A percentile compares a stretch with the other conserved stretches of the same genome.
phyloP scores from a whole-genome alignment of 2,329 filamentous ascomycete genomes.

The Fusarium nanum region DNA sequence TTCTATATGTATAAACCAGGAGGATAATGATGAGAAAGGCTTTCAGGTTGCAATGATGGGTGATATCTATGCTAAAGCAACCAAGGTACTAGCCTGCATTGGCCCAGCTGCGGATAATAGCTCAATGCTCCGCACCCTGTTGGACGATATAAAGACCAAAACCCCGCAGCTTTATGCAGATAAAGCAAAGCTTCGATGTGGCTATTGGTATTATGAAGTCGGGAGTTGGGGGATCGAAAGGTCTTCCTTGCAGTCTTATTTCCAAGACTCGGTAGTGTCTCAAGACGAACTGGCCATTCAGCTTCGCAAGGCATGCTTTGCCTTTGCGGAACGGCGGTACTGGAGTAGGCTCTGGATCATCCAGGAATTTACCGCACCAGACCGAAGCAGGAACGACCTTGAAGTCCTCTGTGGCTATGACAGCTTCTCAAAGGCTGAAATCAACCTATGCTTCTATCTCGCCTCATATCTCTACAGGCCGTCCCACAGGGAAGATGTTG shows the following conservation, averaged over 20 bases:
- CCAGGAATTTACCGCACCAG: background rate
- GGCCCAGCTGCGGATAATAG: background rate
- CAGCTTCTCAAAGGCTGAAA: background rate
- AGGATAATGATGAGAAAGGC: background rate
- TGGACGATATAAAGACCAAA: background rate
- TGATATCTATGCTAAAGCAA: background rate
- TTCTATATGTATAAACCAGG: background rate
- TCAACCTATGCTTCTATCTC: background rate
- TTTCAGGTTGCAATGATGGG: background rate
- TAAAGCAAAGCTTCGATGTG: background rate
- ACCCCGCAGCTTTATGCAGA: background rate
- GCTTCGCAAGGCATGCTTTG: background rate
- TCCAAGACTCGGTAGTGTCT: too few species aligned
- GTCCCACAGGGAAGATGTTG: rapidly evolving
- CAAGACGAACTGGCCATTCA: too few species aligned
- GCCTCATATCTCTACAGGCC: too few species aligned
- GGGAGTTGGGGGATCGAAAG: too few species aligned
- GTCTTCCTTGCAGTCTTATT: too few species aligned
- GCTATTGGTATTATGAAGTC: too few species aligned
- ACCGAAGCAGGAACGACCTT: background rate
- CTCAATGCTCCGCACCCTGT: background rate
- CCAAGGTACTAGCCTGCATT: background rate
- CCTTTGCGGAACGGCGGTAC: background rate
- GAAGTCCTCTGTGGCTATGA: background rate
- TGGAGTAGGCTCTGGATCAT: background rate